Conservation (phyloP, 805 yeast genomes). For the Saturnispora sanitii region DNA sequence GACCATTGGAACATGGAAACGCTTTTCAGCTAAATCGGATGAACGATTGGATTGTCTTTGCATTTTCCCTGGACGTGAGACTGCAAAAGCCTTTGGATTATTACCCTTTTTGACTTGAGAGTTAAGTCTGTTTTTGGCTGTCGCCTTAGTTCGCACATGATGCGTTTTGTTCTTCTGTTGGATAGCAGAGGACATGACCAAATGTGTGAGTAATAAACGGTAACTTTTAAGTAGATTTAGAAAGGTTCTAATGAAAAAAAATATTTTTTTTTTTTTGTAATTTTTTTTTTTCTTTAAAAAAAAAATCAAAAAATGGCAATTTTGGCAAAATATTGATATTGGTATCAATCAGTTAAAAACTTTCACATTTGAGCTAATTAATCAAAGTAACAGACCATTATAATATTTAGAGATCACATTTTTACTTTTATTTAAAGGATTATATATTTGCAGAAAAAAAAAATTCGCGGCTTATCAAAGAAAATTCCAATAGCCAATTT, state of each 20-base stretch:
- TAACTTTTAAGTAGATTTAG: not conserved
- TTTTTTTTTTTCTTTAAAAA: not conserved
- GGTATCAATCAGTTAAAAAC: not conserved
- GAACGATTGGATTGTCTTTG: constrained; percentile 77
- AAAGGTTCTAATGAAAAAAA: not conserved
- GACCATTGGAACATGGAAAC: constrained; percentile 93
- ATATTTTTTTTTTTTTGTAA: not conserved
- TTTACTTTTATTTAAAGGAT: too few relatives aligned
- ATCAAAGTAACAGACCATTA: too few relatives aligned
- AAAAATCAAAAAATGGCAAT: not conserved
- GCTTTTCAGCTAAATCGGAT: constrained; percentile 72
- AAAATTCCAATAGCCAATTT: too few relatives aligned
- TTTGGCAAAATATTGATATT: not conserved
- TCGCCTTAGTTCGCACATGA: constrained; percentile 46
- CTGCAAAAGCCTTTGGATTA: constrained; percentile 78
- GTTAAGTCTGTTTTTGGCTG: constrained; percentile 81
- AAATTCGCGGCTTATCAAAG: not conserved
- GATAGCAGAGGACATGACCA: constrained; percentile 13
- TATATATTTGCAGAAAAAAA: too few relatives aligned
- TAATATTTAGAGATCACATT: too few relatives aligned
- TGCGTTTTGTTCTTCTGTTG: constrained; percentile 61
- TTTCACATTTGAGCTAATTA: too few relatives aligned
- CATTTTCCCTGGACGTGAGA: constrained; percentile 75
- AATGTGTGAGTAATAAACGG: not conserved
- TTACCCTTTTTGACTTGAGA: constrained; percentile 51